Base-by-base conservation (phyloP, 257 asterid species). In the Anisodus acutangulus region DNA sequence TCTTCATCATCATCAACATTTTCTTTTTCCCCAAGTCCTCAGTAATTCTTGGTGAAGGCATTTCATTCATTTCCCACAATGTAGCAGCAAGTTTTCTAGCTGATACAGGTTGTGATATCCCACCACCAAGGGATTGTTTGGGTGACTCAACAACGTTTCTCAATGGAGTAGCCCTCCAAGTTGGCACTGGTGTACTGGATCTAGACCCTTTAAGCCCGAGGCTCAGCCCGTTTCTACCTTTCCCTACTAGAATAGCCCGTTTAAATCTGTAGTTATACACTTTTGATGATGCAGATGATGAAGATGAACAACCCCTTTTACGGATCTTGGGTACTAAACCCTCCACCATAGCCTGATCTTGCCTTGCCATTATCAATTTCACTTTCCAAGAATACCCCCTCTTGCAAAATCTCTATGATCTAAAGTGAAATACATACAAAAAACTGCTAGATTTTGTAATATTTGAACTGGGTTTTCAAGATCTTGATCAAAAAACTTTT, bases 71-170 rank as follows among this genome's bases (percentile, higher is more conserved):
- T 68, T 93, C 98, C 99, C 99, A 96, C 58, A 96, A 82, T 2
- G 98, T 93, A 58, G 99, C 99, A 1, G 98, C 99, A 13, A 96
- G 91, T 84, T 89, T 91, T 64, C 99, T 88, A 82, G 99, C 99
- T 58, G 99, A 93, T 0, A 93, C 91, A 79, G 98, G 98, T 81
- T 90, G 91, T 64, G 95, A 89, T 85, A 87, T 88, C 85, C 97
- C 94, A 45, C 96, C 86, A 13, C 86, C 87, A 51, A 83, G 94
- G 10, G 94, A 91, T 62, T 83, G 86, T 84, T 78, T 90, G 15
- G 97, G 95, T n/a, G 97, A 92, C 35, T 92, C 94, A 67, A 88
- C 58, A 85, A 86, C 89, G 70, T 88, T 83, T 87, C 90, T 89
- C 85, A 85, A 39, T 31, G 94, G 93, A 19, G 93, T 88, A 70